A percentile compares a stretch with the other conserved stretches of the same genome.
These are phyloP conservation scores for Cryphonectria parasitica DNA, from an alignment of 2,329 filamentous ascomycete genomes.

Conservation along the genomic window DNA sequence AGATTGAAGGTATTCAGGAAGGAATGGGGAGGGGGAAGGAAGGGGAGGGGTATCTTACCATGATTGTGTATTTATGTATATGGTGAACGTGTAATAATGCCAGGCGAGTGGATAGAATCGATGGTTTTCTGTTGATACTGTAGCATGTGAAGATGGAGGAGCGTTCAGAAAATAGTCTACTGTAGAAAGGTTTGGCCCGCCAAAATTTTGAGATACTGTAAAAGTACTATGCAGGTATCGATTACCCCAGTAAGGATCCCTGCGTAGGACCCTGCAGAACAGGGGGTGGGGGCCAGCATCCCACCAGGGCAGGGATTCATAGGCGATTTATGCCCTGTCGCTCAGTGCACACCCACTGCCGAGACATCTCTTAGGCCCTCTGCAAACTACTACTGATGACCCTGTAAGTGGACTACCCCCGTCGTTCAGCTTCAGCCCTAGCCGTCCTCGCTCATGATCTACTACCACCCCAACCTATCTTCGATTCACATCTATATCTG, in stretches of 20 bases:
- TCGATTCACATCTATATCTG: neutral
- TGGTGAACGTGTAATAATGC: neutral
- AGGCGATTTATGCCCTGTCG: neutral
- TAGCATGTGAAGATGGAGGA: neutral
- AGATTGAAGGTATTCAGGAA: conserved; percentile 1
- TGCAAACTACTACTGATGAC: neutral
- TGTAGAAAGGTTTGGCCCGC: neutral
- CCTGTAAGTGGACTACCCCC: neutral
- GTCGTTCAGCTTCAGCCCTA: neutral
- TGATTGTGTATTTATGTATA: neutral
- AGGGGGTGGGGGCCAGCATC: neutral
- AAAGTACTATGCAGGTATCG: neutral
- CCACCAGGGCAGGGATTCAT: neutral
- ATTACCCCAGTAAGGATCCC: neutral
- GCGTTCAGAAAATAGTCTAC: neutral
- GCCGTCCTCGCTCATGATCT: neutral
- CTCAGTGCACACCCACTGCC: neutral
- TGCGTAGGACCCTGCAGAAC: neutral
- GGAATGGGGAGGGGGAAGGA: conserved; percentile 33
- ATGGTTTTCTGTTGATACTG: neutral
- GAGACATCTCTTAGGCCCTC: neutral
- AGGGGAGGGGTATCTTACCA: conserved; percentile 1
- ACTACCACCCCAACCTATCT: neutral
- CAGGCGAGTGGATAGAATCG: neutral
- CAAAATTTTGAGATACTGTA: neutral